Evolutionary conservation across 176 grass and related monocot genomes (phyloP).

Genomic region (Triticum monococcum): DNA sequence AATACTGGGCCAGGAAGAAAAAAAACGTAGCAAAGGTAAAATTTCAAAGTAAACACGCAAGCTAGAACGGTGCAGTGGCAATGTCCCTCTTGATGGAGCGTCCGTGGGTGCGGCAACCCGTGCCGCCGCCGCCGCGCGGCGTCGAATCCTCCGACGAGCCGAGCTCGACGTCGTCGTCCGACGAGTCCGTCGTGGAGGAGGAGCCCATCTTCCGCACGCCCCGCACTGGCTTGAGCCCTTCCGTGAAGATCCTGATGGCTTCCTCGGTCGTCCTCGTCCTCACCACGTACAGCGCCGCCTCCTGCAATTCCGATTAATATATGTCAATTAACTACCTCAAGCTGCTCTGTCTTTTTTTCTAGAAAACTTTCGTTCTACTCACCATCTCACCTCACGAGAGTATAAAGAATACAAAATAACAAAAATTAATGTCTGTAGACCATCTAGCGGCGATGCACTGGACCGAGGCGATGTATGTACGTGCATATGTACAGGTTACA

Average conservation of each 20-base stretch:
- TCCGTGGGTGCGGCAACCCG: neutral
- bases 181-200: neutral
- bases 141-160: neutral
- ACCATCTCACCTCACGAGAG: too few relatives aligned
- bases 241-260: constrained; percentile 51
- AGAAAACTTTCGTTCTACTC: too few relatives aligned
- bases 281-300: constrained; percentile 51
- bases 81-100: neutral
- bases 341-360: too few relatives aligned
- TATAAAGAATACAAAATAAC: too few relatives aligned
- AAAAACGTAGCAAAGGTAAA: neutral
- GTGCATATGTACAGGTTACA: too few relatives aligned
- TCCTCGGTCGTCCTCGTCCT: constrained; percentile 46
- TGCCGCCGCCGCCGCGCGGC: neutral
- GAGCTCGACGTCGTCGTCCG: constrained; percentile 14
- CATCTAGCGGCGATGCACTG: too few relatives aligned
- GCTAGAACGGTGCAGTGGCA: neutral
- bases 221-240: constrained; percentile 26
- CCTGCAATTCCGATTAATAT: constrained; percentile 23
- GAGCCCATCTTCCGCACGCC: neutral
- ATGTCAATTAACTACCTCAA: neutral
- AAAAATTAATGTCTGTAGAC: too few relatives aligned
- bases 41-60: too few relatives aligned
- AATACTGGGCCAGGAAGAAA: neutral
- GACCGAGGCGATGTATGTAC: too few relatives aligned